Conservation (phyloP, 2,329 filamentous ascomycete genomes). For the Berkeleyomyces rouxiae region DNA sequence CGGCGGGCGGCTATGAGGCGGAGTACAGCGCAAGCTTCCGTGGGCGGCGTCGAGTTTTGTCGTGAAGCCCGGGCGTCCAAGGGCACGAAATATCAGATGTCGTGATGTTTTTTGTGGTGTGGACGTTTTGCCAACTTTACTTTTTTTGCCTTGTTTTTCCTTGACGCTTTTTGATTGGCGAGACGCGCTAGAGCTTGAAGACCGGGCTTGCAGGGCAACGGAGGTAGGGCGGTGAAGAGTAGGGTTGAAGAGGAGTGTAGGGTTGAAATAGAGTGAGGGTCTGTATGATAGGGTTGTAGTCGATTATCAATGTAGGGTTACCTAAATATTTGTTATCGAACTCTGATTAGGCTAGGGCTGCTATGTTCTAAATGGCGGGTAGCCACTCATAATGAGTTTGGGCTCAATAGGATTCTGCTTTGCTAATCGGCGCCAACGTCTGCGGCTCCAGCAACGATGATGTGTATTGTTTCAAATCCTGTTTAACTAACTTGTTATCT, state of each 20-base stretch:
- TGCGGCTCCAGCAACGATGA: too few species aligned
- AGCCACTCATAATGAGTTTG: too few species aligned
- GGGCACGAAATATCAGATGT: neutral
- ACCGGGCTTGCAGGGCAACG: neutral
- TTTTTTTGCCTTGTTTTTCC: neutral
- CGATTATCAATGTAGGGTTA: neutral
- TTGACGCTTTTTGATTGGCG: slow-evolving; percentile 1
- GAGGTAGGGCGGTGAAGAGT: neutral
- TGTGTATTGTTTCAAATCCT: neutral
- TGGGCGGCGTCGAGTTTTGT: neutral
- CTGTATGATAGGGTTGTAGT: neutral
- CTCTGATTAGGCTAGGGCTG: too few species aligned
- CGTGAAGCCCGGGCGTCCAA: neutral
- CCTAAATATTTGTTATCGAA: too few species aligned
- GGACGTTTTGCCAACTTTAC: neutral
- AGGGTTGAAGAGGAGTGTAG: neutral
- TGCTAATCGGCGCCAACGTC: too few species aligned
- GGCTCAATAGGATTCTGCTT: too few species aligned
- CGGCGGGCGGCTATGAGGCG: neutral
- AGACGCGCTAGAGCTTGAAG: neutral
- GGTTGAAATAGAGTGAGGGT: neutral
- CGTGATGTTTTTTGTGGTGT: slow-evolving; percentile 4
- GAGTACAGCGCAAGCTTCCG: neutral
- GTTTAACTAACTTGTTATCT: neutral
- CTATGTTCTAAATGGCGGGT: too few species aligned